phyloP scores from a whole-genome alignment of 2,329 filamentous ascomycete species.

The Aspergillus proliferans region DNA sequence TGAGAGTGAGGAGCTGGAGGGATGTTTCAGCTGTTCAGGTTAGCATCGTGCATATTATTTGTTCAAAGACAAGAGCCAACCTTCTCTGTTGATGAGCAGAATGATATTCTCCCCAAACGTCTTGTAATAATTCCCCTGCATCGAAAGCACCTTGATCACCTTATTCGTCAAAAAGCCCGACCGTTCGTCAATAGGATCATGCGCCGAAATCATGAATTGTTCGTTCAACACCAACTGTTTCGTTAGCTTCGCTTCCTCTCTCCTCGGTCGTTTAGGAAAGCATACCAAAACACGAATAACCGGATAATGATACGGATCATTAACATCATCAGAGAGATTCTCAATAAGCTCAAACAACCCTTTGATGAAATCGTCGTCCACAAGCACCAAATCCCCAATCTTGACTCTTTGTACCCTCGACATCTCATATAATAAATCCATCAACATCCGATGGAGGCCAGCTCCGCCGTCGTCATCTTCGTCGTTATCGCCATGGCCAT shows the following conservation, averaged over 20 bases:
- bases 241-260: neutral
- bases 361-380: conserved; percentile 72
- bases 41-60: conserved; percentile 3
- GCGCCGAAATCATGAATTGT: conserved; percentile 82
- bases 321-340: conserved; percentile 73
- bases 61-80: conserved; percentile 20
- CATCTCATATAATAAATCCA: conserved; percentile 95
- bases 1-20: conserved; percentile 90
- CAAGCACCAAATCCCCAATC: conserved; percentile 64
- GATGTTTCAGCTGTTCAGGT: conserved; percentile 65
- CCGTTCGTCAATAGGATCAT: conserved; percentile 44
- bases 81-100: conserved; percentile 86
- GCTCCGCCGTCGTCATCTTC: conserved; percentile 31
- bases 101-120: conserved; percentile 99
- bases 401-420: conserved; percentile 79
- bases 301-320: conserved; percentile 93
- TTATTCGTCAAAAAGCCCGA: conserved; percentile 70
- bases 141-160: conserved; percentile 82
- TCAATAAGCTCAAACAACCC: conserved; percentile 86
- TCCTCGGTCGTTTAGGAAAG: conserved; percentile 8
- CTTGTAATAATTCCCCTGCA: conserved; percentile 73
- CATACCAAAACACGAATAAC: conserved; percentile 85
- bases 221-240: conserved; percentile 85
- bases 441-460: conserved; percentile 68
- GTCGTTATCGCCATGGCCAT: conserved; percentile 27